A percentile compares a stretch with the other conserved stretches of the same genome.
Evolutionary conservation across 2,329 filamentous ascomycete genomes (phyloP).

Genomic region (Knufia fluminis): DNA sequence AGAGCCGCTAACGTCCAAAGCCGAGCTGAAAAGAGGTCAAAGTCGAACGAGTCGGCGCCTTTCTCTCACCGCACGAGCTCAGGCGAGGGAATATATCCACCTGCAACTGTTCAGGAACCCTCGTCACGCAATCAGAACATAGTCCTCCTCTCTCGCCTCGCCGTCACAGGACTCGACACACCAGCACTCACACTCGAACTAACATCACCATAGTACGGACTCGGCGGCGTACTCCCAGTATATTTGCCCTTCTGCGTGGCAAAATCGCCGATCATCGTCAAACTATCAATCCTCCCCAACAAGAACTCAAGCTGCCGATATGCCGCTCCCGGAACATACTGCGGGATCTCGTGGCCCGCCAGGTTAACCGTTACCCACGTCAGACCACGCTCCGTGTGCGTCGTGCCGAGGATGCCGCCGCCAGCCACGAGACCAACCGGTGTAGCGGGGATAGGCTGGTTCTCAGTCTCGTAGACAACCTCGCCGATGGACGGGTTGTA

Average conservation of each 20-base stretch:
- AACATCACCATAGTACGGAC: conserved; percentile 6
- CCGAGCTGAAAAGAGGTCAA: no score
- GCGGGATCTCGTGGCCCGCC: conserved; percentile 37
- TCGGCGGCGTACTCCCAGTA: conserved; percentile 11
- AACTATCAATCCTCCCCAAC: conserved; percentile 48
- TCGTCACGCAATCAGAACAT: no score
- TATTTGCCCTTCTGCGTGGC: conserved; percentile 16
- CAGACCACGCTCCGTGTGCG: conserved; percentile 36
- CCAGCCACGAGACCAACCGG: conserved; percentile 29
- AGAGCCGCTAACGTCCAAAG: no score
- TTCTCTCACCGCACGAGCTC: no score
- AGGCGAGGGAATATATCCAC: no score
- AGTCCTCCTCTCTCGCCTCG: no score
- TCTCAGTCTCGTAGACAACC: conserved; percentile 18
- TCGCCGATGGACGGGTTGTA: conserved; percentile 36
- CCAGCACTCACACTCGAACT: background rate
- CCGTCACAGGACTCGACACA: background rate
- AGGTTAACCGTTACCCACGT: conserved; percentile 29
- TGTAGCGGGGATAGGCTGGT: conserved; percentile 24
- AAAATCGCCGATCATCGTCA: conserved; percentile 14
- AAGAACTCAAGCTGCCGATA: conserved; percentile 68
- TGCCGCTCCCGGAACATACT: conserved; percentile 59
- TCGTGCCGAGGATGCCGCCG: conserved; percentile 33
- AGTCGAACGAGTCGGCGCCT: no score
- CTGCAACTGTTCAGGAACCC: no score